Percentiles rank a stretch among this genome's conserved stretches.
Conservation (phyloP, 2,329 filamentous ascomycete species). For the Periconia digitata region DNA sequence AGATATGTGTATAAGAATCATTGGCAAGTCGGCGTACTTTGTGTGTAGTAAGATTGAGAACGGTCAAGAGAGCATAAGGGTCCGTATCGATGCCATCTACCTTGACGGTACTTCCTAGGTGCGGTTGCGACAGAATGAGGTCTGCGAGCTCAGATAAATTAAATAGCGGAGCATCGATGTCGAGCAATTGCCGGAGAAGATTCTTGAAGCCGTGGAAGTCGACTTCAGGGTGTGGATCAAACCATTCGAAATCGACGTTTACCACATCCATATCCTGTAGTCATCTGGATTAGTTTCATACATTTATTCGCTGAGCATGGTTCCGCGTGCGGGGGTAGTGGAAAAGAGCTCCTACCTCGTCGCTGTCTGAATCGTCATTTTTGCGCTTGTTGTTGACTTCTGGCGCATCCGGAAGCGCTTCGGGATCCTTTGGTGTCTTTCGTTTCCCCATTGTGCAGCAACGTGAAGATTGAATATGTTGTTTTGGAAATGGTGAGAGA, state of each 20-base stretch:
- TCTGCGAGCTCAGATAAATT: slow-evolving; percentile 86
- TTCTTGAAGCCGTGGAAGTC: slow-evolving; percentile 96
- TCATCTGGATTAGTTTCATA: too few species aligned
- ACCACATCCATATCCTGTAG: slow-evolving; percentile 85
- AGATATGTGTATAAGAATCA: neutral
- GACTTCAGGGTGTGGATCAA: slow-evolving; percentile 84
- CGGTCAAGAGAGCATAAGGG: slow-evolving; percentile 88
- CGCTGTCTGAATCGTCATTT: slow-evolving; percentile 40
- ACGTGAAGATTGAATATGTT: slow-evolving; percentile 10
- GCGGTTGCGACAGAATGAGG: slow-evolving; percentile 81
- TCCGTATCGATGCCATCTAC: slow-evolving; percentile 93
- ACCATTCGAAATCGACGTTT: slow-evolving; percentile 98
- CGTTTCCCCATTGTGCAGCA: slow-evolving; percentile 42
- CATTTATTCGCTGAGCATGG: slow-evolving; percentile 9
- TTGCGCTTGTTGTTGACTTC: slow-evolving; percentile 28
- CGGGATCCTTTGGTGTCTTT: slow-evolving; percentile 36
- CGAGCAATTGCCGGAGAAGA: slow-evolving; percentile 87
- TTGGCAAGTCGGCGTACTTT: slow-evolving; percentile 43
- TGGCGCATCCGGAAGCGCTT: slow-evolving; percentile 40
- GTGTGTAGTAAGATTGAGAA: slow-evolving; percentile 80
- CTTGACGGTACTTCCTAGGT: slow-evolving; percentile 92
- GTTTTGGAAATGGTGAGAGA: slow-evolving; percentile 2
- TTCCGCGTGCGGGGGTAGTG: slow-evolving; percentile 7
- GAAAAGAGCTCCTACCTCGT: slow-evolving; percentile 33
- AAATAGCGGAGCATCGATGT: slow-evolving; percentile 81